These are phyloP conservation scores for Chalciporus piperatus DNA, from an alignment of 768 basidiomycete genomes.

Conservation along the genomic window DNA sequence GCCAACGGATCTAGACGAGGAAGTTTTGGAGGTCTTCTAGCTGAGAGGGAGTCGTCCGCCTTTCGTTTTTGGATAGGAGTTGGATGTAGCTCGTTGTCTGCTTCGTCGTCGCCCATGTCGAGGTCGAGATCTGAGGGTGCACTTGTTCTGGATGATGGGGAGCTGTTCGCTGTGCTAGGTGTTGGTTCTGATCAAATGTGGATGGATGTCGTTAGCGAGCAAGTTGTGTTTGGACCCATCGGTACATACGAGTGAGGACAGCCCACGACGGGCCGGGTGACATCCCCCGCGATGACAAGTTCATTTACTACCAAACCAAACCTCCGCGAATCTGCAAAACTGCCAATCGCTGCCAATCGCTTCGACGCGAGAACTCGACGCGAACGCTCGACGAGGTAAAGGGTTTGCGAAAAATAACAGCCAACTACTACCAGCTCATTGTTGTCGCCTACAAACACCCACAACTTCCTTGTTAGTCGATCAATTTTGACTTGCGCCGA, in stretches of 20 bases:
- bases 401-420: too few species aligned
- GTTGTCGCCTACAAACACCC: too few species aligned
- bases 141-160: slow-evolving; percentile 13
- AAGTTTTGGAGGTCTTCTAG: slow-evolving; percentile 16
- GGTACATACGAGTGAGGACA: slow-evolving; percentile 21
- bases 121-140: slow-evolving; percentile 14
- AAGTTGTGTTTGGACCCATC: not conserved
- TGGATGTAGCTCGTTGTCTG: slow-evolving; percentile 3
- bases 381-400: too few species aligned
- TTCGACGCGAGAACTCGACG: not conserved
- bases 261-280: slow-evolving; percentile 32
- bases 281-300: not conserved
- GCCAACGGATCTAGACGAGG: slow-evolving; percentile 16
- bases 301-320: not conserved
- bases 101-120: slow-evolving; percentile 23
- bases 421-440: too few species aligned
- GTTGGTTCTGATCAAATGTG: slow-evolving; percentile 15
- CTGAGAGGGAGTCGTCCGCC: slow-evolving; percentile 12
- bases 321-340: not conserved
- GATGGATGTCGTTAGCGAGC: not conserved
- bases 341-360: not conserved
- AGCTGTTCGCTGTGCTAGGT: slow-evolving; percentile 20
- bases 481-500: too few species aligned
- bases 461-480: too few species aligned
- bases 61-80: slow-evolving; percentile 28